These are phyloP conservation scores for Diplodia seriata DNA, from an alignment of 2,329 filamentous ascomycete genomes.

Conservation along the genomic window DNA sequence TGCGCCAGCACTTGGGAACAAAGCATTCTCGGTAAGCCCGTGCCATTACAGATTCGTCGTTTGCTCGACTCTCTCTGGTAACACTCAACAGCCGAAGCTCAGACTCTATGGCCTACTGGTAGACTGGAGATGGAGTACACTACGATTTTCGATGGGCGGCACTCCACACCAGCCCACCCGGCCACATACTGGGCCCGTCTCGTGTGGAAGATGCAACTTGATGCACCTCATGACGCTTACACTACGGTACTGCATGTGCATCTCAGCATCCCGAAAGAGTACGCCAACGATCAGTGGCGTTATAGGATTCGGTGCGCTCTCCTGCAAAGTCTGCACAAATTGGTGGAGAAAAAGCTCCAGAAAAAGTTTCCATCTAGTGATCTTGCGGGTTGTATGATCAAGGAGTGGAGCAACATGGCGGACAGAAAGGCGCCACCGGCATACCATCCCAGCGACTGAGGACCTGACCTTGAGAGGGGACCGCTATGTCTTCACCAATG, in stretches of 20 bases:
- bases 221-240: not conserved
- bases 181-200: not conserved
- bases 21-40: not conserved
- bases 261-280: not conserved
- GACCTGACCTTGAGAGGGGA: not conserved
- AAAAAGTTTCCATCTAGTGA: not conserved
- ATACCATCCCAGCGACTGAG: not conserved
- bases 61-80: not conserved
- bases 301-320: not conserved
- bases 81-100: not conserved
- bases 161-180: not conserved
- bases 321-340: not conserved
- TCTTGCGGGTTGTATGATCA: not conserved
- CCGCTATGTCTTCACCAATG: no score
- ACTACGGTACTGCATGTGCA: not conserved
- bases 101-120: not conserved
- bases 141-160: not conserved
- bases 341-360: not conserved
- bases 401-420: not conserved
- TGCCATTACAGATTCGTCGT: not conserved
- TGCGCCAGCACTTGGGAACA: not conserved
- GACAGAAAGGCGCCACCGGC: not conserved
- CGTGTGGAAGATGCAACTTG: slow-evolving; percentile 1
- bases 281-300: not conserved
- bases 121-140: not conserved